Evolutionary conservation across 352 stramenopile species (phyloP), one percentile per base, ranked within the genome.

Genomic region (Detonula confervacea): DNA sequence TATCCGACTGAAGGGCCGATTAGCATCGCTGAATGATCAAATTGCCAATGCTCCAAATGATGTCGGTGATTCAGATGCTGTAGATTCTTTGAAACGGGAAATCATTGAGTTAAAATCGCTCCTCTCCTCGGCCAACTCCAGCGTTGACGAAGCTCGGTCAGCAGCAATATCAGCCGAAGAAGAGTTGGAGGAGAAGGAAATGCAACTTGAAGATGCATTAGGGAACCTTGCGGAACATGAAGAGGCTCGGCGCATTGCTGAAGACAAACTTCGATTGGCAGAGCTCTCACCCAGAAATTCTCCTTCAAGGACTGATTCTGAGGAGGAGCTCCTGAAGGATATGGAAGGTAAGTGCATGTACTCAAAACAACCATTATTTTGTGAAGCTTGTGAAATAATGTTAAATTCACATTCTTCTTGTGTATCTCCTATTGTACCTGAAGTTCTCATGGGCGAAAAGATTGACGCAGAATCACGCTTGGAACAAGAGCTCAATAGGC

Each of bases 71-170:
- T 55, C 46, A 35, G 64, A 66, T 51, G 22, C 46, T 14, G 7
- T 80, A 20, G n/a, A 57, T 24, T 63, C 33, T 20, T 33, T 76
- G 8, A 56, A 59, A 24, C 42, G 64, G 7, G 68, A 89, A 63
- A 65, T 87, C 52, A 16, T 74, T 1, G 83, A 94, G 24, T 63
- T 92, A 4, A 90, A 84, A 55, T 71, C 82, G 42, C 78, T 91
- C 24, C 71, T 92, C 14, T 46, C 74, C 30, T 84, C 62, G 33
- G 57, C 77, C 1, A 92, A 91, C 60, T 69, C 62, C 16, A 84
- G 73, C n/a, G 81, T 89, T 29, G 73, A 86, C 22, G 73, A 87
- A 75, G 77, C 81, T 55, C 66, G 81, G 46, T 39, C 66, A 24
- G 64, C 62, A 24, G 73, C 80, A 18, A 25, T 76, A 14, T 46